Base-by-base conservation (phyloP, 192 early-diverging fungal species). In the Borealophlyctis nickersoniae region DNA sequence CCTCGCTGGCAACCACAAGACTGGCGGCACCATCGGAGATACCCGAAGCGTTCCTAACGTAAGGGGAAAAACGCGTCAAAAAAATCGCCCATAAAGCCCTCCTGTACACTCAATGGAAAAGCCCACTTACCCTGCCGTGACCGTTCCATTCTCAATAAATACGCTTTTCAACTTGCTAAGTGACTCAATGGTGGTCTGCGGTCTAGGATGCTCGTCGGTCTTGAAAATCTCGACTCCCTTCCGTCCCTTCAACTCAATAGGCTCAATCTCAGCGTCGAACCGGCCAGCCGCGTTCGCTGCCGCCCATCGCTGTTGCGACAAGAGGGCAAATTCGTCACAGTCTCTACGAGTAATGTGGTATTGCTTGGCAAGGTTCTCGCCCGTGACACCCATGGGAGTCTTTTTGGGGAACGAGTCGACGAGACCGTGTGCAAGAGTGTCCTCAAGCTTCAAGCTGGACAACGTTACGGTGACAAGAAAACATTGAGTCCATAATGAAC, bases 21-120 rank as follows among this genome's bases (percentile, higher is more conserved):
- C 88, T 86, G 31, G 88, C 91, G 28, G 94, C 96, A 70, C 96
- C 96, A 70, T 98, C 96, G 56, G 81, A 88, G 73, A 98, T 96
- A 4, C 93, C 93, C 0, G 94, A 96, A 3, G 96, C 94, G 51
- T 95, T 95, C 56, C 80, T 81, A 45, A 45, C 39, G 9, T n/a
- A n/a, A n/a, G n/a, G 39, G 7, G 9, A 7, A 45, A 45, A 45
- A 45, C 9, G 19, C 39, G 39, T 45, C 39, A 64, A n/a, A 70
- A 52, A 65, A 56, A 72, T 22, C 33, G 53, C 57, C 45, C 16
- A 11, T 53, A 4, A 26, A 7, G 7, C 9, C 9, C 11, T 24
- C 31, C 24, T 29, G 9, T 55, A 23, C 53, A 13, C 33, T 16
- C n/a, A n/a, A n/a, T n/a, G n/a, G n/a, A n/a, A n/a, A n/a, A n/a